A percentile compares a stretch with the other conserved stretches of the same genome.
Evolutionary conservation across 352 stramenopile species (phyloP).

Genomic region (Thalassiosira ordinaria): DNA sequence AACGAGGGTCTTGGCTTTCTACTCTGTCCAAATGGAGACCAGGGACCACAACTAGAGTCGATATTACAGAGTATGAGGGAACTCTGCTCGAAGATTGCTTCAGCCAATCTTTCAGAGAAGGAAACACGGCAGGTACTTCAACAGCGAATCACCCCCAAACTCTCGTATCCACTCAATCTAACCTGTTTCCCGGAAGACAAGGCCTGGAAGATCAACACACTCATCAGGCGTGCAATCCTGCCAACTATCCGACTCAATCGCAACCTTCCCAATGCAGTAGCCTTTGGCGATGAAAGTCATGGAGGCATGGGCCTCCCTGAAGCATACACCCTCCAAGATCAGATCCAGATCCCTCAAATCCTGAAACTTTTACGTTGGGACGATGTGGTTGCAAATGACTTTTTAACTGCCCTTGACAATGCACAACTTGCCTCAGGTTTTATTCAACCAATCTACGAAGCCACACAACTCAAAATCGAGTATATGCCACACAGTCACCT

Average conservation of each 20-base stretch:
- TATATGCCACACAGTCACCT: slow-evolving; percentile 13
- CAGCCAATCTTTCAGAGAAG: not conserved
- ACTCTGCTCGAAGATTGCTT: not conserved
- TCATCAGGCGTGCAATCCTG: not conserved
- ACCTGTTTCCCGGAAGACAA: not conserved
- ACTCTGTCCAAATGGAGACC: slow-evolving; percentile 19
- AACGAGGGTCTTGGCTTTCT: slow-evolving; percentile 21
- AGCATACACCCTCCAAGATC: not conserved
- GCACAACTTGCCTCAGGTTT: slow-evolving; percentile 13
- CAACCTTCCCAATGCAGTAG: slow-evolving; percentile 13
- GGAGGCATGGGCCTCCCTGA: slow-evolving; percentile 19
- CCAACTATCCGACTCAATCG: not conserved
- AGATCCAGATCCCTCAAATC: slow-evolving; percentile 4
- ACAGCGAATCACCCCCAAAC: slow-evolving; percentile 4
- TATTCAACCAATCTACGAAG: not conserved
- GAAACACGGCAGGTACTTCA: slow-evolving; percentile 5
- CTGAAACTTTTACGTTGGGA: slow-evolving; percentile 21
- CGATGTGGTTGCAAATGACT: slow-evolving; percentile 14
- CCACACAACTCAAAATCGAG: not conserved
- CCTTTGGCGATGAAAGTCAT: slow-evolving; percentile 6
- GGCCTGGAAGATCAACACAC: not conserved
- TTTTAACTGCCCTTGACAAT: slow-evolving; percentile 5
- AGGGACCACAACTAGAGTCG: not conserved
- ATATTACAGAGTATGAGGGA: not conserved
- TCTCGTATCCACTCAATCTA: slow-evolving; percentile 7